Evolutionary conservation across 2,329 filamentous ascomycete species (phyloP).

Genomic region (Coniochaeta sp.): DNA sequence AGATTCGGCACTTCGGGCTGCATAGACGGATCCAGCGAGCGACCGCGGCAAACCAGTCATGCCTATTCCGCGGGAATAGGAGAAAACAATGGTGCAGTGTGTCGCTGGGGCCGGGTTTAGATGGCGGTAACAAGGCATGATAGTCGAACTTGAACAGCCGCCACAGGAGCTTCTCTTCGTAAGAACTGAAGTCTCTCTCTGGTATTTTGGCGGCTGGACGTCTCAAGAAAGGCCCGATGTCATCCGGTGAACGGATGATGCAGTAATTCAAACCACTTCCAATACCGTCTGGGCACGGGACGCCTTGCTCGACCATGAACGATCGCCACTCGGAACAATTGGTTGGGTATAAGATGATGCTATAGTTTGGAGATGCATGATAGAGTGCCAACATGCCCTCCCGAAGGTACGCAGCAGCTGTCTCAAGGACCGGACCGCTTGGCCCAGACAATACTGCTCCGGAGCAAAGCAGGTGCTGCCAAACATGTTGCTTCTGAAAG

Average conservation of each 20-base stretch:
- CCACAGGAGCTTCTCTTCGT: slow-evolving; percentile 12
- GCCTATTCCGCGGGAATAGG: slow-evolving; percentile 34
- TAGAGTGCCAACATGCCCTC: slow-evolving; percentile 27
- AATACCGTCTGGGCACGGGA: slow-evolving; percentile 3
- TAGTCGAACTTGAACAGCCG: slow-evolving; percentile 21
- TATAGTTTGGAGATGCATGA: slow-evolving; percentile 20
- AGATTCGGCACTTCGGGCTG: slow-evolving; percentile 32
- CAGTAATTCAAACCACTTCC: slow-evolving; percentile 23
- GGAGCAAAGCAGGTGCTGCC: slow-evolving; percentile 13
- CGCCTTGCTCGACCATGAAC: slow-evolving; percentile 8
- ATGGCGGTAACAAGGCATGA: slow-evolving; percentile 15
- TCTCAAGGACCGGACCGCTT: slow-evolving; percentile 13
- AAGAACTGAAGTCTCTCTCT: not conserved
- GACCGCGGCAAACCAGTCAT: slow-evolving; percentile 27
- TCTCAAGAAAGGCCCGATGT: slow-evolving; percentile 10
- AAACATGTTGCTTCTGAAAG: slow-evolving; percentile 7
- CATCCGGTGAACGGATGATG: slow-evolving; percentile 24
- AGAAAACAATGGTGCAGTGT: slow-evolving; percentile 34
- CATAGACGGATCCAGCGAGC: slow-evolving; percentile 34
- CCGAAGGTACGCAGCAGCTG: slow-evolving; percentile 24
- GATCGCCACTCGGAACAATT: slow-evolving; percentile 25
- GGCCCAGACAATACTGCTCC: slow-evolving; percentile 13
- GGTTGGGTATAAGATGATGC: slow-evolving; percentile 31
- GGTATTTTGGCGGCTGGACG: not conserved
- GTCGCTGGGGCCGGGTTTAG: not conserved